Evolutionary conservation across 2,329 filamentous ascomycete genomes (phyloP), one percentile per base, ranked within the genome.

Genomic region (Zymoseptoria crescenta): DNA sequence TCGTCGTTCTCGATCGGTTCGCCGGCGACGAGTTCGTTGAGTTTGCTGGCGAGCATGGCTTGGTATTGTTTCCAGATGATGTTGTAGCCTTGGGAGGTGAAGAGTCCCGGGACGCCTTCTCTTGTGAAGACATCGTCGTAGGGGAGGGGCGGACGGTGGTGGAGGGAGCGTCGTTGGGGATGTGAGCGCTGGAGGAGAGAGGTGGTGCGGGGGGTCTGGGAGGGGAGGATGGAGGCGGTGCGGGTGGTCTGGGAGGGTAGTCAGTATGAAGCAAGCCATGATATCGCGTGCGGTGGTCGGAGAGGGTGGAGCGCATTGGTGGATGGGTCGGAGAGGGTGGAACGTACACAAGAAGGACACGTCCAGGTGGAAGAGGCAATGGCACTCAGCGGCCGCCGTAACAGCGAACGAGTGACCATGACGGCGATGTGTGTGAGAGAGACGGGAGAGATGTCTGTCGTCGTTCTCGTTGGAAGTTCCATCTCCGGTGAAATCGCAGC

Each of bases 41-140:
- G 81, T 75, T 88, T 88, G 63, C 90, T 80, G 56, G 92, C 74
- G 69, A 93, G 80, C 65, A 87, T 76, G 45, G 77, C 72, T 80
- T 96, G 91, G 77, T 96, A 96, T 70, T 91, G 80, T 35, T 82
- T 87, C 86, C 91, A 99, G 54, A 91, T 86, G 57, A 89, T 81
- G 58, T 87, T 77, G 75, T 89, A 95, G 57, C 83, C 89, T 55
- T 82, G 78, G 1, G 80, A 74, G 29, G 86, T 86, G 71, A 96
- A 80, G 61, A 97, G 80, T 13, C 84, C 83, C n/a, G 84, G 82
- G 5, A 96, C 79, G 60, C 84, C 84, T 64, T 82, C 68, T 56
- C 76, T 60, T 58, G 70, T 69, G 66, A 82, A 81, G 49, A 70
- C 62, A 10, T 69, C 64, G 58, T 80, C 74, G 68, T 81, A 75